Percentiles rank a stretch among this genome's conserved stretches.
Evolutionary conservation across 2,329 filamentous ascomycete species (phyloP).

Genomic region (Microdochium paspali): DNA sequence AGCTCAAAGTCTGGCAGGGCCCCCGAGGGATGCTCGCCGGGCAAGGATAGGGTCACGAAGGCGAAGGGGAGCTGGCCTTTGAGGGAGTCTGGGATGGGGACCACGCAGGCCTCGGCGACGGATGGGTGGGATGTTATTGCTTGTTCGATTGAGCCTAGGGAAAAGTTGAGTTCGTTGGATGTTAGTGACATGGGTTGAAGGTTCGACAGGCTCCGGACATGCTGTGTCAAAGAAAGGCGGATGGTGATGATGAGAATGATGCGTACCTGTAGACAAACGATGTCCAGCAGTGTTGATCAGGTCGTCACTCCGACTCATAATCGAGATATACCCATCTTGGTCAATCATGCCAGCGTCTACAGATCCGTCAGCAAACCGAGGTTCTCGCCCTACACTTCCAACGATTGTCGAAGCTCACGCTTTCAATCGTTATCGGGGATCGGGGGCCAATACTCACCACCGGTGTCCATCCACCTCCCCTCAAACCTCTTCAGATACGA

Average conservation of each 20-base stretch:
- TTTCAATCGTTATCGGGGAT: neutral
- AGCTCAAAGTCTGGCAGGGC: conserved; percentile 37
- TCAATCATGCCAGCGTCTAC: conserved; percentile 78
- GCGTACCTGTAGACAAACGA: conserved; percentile 72
- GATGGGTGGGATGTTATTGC: conserved; percentile 72
- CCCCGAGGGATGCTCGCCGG: conserved; percentile 35
- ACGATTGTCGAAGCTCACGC: neutral
- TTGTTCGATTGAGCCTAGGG: conserved; percentile 74
- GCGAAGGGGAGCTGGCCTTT: conserved; percentile 92
- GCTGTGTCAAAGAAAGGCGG: too few species aligned
- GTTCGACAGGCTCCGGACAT: too few species aligned
- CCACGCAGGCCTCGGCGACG: conserved; percentile 77
- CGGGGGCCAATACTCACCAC: conserved; percentile 23
- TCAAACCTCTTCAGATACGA: conserved; percentile 76
- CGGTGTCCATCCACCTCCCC: conserved; percentile 82
- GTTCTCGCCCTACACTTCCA: neutral
- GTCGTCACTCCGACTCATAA: conserved; percentile 65
- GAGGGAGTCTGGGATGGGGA: conserved; percentile 74
- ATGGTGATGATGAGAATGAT: too few species aligned
- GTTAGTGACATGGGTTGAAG: neutral
- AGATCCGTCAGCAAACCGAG: neutral
- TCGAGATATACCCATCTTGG: conserved; percentile 55
- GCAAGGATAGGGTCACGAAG: conserved; percentile 54
- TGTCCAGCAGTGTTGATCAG: conserved; percentile 96
- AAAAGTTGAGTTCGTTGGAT: neutral